Base-by-base conservation (phyloP, 495 filamentous ascomycete genomes). In the Sporormia fimetaria region DNA sequence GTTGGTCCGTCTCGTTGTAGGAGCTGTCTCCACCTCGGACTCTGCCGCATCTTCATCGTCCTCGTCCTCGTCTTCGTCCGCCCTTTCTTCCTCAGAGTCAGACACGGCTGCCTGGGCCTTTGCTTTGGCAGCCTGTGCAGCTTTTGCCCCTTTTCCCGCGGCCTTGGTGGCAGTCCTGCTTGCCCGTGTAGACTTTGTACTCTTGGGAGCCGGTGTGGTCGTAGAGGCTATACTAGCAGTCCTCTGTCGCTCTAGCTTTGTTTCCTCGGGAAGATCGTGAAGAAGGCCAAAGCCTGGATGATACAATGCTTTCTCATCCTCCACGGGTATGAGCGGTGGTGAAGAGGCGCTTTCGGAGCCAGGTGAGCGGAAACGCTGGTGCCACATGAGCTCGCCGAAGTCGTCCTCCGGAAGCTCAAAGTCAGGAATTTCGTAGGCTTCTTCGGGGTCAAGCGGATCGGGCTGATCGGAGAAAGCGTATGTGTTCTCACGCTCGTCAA, bases 331-430 rank as follows among this genome's bases (percentile, higher is more conserved):
- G 6, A 60, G 56, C 35, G 65, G 54, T 60, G 76, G 68, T 47
- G 66, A 33, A 61, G 65, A 12, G 67, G 64, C 74, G 57, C 56
- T 69, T 57, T 65, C 78, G 67, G 44, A 37, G 16, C 37, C 40
- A 21, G 51, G 21, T 6, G 35, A 21, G 18, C 42, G 30, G 5
- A 80, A 61, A 12, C 80, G 65, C 35, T 72, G 70, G 42, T 70
- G 70, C 59, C 83, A 79, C 65, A 84, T 88, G 47, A 80, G 48
- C 1, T 84, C 78, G 37, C 73, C 76, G 54, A 77, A 95, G 30
- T 90, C 80, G 11, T 80, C 75, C 21, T 73, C 65, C 0, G 85
- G 84, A n/a, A 95, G 71, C 32, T 68, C 63, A 47, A 94, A 95
- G 14, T 84, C 52, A 9, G 71, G 33, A 68, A 69, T 46, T 73